phyloP scores from a whole-genome alignment of 345 rosid genomes.

The Corchorus capsularis region DNA sequence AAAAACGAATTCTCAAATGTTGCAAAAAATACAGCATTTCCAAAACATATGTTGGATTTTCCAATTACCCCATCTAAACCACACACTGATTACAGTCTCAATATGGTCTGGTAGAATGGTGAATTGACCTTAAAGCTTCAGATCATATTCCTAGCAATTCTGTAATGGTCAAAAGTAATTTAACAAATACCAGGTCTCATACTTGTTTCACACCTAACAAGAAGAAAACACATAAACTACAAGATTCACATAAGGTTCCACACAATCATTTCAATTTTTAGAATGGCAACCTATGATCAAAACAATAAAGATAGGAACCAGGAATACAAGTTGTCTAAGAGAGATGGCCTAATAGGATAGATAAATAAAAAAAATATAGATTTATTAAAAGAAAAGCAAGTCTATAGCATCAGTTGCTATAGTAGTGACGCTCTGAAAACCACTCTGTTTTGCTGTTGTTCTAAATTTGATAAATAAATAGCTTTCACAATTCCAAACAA shows the following conservation, averaged over 20 bases:
- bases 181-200: not conserved
- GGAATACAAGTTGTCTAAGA: too few relatives aligned
- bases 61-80: not conserved
- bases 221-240: not conserved
- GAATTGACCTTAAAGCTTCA: not conserved
- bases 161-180: not conserved
- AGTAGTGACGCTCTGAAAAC: not conserved
- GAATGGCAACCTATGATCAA: not conserved
- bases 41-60: not conserved
- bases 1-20: not conserved
- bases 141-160: not conserved
- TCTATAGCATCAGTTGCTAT: not conserved
- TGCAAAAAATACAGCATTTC: not conserved
- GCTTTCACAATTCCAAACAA: not conserved
- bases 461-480: not conserved
- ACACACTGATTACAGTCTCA: not conserved
- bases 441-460: not conserved
- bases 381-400: not conserved
- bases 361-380: not conserved
- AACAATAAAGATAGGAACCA: not conserved
- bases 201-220: not conserved
- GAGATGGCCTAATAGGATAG: not conserved
- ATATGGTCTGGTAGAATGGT: not conserved
- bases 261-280: not conserved
- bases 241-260: not conserved